Evolutionary conservation across 768 basidiomycete species (phyloP), one percentile per base, ranked within the genome.

Genomic region (Leccinellum albellum): DNA sequence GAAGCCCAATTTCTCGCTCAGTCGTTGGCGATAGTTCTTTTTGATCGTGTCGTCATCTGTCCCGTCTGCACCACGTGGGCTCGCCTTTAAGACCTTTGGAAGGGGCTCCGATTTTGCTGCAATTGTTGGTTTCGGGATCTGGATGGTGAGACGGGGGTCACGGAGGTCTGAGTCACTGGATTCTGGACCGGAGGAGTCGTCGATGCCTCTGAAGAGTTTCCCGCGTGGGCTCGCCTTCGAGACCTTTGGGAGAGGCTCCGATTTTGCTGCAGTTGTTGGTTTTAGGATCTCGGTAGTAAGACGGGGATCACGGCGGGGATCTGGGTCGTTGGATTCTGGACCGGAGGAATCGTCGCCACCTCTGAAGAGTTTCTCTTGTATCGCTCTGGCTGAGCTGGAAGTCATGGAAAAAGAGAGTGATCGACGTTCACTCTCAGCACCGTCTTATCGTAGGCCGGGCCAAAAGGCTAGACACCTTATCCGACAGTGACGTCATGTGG

Each of bases 241-340:
- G 23, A 73, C 59, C 64, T 81, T 87, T 32, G 79, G 81, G 1
- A 80, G 82, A 3, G 62, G 53, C 10, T 62, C 67, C 32, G 69
- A 65, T 24, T 56, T 64, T 17, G 40, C 20, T 9, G 74, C 72
- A 9, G 32, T 13, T 20, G 75, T 70, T 52, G 76, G 57, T 58
- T 82, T 85, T 6, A 89, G 89, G 56, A 91, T 91, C 51, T 84
- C 76, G 64, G 91, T 89, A n/a, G 84, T 85, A 60, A 82, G 80
- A 42, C 71, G 50, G 67, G 31, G 63, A 47, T 70, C 68, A 40
- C 72, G 70, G 51, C 72, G 70, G 51, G 55, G 49, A 23, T 73
- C 70, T n/a, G 56, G 51, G 44, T 72, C 68, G 59, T 46, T 61
- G 6, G 61, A 56, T 37, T 49, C 65, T 44, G 57, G 63, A 33